phyloP scores from a whole-genome alignment of 2,329 filamentous ascomycete genomes.

The Sordariomycetes sp. region DNA sequence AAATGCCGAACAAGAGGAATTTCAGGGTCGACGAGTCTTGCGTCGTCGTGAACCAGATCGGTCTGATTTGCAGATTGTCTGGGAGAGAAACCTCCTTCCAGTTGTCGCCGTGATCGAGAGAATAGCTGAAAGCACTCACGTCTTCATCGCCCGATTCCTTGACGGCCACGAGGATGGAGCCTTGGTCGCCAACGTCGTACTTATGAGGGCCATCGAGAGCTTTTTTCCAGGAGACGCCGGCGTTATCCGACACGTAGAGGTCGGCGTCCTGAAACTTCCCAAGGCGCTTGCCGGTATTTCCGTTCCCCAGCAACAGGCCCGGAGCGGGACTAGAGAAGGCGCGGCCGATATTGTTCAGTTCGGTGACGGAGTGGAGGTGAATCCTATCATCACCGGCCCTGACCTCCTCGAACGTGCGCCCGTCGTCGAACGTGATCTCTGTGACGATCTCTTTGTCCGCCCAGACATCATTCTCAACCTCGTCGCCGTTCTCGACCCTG shows the following conservation, averaged over 20 bases:
- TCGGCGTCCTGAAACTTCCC: constrained; percentile 62
- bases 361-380: constrained; percentile 87
- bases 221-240: constrained; percentile 73
- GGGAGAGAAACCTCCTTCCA: constrained; percentile 69
- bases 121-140: constrained; percentile 55
- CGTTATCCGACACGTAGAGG: constrained; percentile 84
- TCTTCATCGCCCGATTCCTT: constrained; percentile 58
- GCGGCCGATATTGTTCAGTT: constrained; percentile 69
- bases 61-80: constrained; percentile 54
- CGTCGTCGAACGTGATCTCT: constrained; percentile 91
- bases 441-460: constrained; percentile 61
- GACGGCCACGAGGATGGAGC: constrained; percentile 77
- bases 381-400: constrained; percentile 57
- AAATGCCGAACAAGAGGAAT: constrained; percentile 65
- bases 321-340: constrained; percentile 92
- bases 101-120: constrained; percentile 76
- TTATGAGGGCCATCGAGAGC: constrained; percentile 75
- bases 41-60: constrained; percentile 71
- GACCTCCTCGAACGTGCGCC: constrained; percentile 69
- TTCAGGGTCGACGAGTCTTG: constrained; percentile 89
- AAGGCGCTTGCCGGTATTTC: constrained; percentile 73
- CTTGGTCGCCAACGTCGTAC: constrained; percentile 93
- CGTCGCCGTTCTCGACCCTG: constrained; percentile 74
- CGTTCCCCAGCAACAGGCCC: constrained; percentile 86
- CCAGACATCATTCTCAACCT: constrained; percentile 42